Evolutionary conservation across 225 moss, liverwort and hornwort species (phyloP), one percentile per base, ranked within the genome.

Genomic region (Physcomitrium patens): DNA sequence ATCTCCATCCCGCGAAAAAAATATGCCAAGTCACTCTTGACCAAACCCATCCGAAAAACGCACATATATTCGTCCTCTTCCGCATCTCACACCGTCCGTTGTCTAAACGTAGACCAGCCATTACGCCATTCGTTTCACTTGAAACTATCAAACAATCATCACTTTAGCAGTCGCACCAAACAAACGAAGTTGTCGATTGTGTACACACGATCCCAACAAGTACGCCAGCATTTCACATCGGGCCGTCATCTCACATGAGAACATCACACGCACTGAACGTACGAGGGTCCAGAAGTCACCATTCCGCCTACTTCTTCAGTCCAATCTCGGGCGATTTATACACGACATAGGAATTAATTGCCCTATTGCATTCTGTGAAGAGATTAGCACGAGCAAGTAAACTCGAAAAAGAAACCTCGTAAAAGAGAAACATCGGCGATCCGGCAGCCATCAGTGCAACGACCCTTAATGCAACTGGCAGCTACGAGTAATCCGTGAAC

Each of bases 261-360:
- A 76, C 77, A 78, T 79, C 79, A 86, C 83, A 84, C 83, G 79
- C 83, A 86, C 89, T 89, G 89, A 86, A 89, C 84, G 89, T 77
- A 89, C 81, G 84, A 86, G 79, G 84, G 79, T 89, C 82, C 89
- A 86, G 81, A 79, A 69, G 86, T 86, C 89, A 89, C 89, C 83
- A 86, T 69, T 78, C 80, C 81, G 84, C 75, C 84, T 86, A 79
- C 81, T 79, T 78, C 77, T 71, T 31, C 46, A 65, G 79, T 67
- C 70, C 78, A 84, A 70, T 69, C 71, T 78, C 81, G 86, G 81
- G 81, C 83, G 83, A 86, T 84, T 56, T 81, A 84, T 77, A 81
- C 76, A 83, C 41, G 83, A 78, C 85, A 81, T 83, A 84, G 79
- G 71, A 79, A 83, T 74, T 51, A 76, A 47, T 76, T 78, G 78